These are phyloP conservation scores for Santalum album DNA, from an alignment of 164 flowering plant genomes.

Conservation along the genomic window DNA sequence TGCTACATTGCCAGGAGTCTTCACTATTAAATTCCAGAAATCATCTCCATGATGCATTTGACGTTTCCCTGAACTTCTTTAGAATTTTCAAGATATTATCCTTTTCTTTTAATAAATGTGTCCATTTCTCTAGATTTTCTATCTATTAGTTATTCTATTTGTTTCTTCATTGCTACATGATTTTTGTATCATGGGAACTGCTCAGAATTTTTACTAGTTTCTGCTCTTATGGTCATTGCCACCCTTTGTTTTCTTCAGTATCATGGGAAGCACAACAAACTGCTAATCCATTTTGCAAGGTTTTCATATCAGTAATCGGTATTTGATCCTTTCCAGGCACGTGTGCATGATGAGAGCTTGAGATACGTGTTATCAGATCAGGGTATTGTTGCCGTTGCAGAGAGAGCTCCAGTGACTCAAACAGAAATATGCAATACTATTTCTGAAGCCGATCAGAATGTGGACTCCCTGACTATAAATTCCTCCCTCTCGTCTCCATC, in stretches of 20 bases:
- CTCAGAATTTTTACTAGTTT: too few relatives aligned
- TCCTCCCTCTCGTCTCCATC: conserved; percentile 48
- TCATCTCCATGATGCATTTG: too few relatives aligned
- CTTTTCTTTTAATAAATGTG: too few relatives aligned
- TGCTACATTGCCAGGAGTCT: too few relatives aligned
- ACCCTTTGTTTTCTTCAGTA: not conserved
- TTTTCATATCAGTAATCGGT: not conserved
- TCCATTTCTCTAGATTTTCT: too few relatives aligned
- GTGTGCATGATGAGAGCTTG: conserved; percentile 92
- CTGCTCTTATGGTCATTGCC: not conserved
- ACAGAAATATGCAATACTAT: conserved; percentile 39
- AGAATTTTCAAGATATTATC: too few relatives aligned
- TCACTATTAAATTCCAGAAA: too few relatives aligned
- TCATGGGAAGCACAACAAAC: not conserved
- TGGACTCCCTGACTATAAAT: conserved; percentile 25
- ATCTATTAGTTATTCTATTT: too few relatives aligned
- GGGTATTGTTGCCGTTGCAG: conserved; percentile 63
- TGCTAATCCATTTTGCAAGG: too few relatives aligned
- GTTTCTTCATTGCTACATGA: too few relatives aligned
- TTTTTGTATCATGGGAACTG: too few relatives aligned
- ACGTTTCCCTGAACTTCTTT: too few relatives aligned
- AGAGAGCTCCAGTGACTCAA: conserved; percentile 35
- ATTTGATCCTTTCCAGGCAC: conserved; percentile 56
- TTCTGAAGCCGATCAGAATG: conserved; percentile 42
- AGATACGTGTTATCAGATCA: conserved; percentile 84